Conservation (phyloP, 345 rosid genomes). For the Acer yangbiense region DNA sequence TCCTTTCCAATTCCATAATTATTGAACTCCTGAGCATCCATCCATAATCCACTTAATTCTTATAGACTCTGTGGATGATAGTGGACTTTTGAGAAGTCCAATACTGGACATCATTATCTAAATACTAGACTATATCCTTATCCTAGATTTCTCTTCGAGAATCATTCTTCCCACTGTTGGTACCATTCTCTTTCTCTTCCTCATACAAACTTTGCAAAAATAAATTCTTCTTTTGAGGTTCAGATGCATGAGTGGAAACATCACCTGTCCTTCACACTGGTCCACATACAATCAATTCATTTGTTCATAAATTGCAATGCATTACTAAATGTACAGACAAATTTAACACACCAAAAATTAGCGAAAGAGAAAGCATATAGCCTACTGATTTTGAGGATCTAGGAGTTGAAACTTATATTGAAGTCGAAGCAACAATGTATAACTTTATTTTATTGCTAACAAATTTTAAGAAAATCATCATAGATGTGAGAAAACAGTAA, state of each 20-base stretch:
- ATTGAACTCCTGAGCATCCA: slow-evolving; percentile 56
- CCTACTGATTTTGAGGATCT: neutral
- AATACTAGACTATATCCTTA: slow-evolving; percentile 65
- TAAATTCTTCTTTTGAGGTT: slow-evolving; percentile 61
- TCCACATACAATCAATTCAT: slow-evolving; percentile 25
- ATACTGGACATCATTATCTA: slow-evolving; percentile 64
- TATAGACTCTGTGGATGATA: slow-evolving; percentile 79
- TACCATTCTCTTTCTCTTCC: slow-evolving; percentile 46
- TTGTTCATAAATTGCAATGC: neutral
- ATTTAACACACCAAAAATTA: neutral
- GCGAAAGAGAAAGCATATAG: slow-evolving; percentile 2
- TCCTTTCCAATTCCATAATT: slow-evolving; percentile 86
- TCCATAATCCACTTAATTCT: slow-evolving; percentile 72
- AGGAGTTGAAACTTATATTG: neutral
- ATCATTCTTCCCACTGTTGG: slow-evolving; percentile 27
- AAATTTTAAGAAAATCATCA: neutral
- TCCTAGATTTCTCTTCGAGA: slow-evolving; percentile 51
- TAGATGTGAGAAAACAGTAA: neutral
- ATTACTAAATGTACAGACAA: neutral
- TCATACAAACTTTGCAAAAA: slow-evolving; percentile 78
- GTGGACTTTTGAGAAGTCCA: slow-evolving; percentile 92
- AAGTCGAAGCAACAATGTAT: neutral
- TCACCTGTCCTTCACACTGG: slow-evolving; percentile 60
- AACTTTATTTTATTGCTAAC: neutral
- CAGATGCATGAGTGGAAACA: slow-evolving; percentile 60